Evolutionary conservation across 176 grass and related monocot species (phyloP).

Genomic region (Carex littledalei): DNA sequence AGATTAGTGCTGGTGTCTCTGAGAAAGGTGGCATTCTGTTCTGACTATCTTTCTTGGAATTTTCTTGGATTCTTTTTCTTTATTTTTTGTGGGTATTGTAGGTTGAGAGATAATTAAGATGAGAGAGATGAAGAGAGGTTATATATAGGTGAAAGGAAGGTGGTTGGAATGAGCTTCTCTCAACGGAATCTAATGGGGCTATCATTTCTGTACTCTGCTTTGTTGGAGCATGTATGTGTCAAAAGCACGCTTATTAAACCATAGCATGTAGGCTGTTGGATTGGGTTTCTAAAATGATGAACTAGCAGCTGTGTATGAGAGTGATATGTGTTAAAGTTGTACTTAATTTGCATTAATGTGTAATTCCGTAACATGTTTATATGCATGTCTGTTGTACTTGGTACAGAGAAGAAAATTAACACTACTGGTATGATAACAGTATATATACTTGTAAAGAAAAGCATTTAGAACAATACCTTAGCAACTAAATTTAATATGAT

Average conservation of each 20-base stretch:
- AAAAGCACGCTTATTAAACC: not conserved
- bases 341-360: not conserved
- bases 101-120: slow-evolving; percentile 30
- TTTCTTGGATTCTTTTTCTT: slow-evolving; percentile 11
- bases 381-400: not conserved
- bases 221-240: not conserved
- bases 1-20: slow-evolving; percentile 45
- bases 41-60: not conserved
- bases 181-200: slow-evolving; percentile 19
- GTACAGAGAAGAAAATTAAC: not conserved
- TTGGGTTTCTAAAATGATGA: not conserved
- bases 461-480: not conserved
- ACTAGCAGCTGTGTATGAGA: not conserved
- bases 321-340: not conserved
- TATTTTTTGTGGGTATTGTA: slow-evolving; percentile 14
- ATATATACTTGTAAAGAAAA: not conserved
- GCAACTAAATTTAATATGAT: no score
- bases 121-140: slow-evolving; percentile 28
- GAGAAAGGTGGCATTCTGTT: slow-evolving; percentile 56
- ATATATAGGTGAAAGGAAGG: slow-evolving; percentile 37
- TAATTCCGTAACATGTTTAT: not conserved
- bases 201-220: slow-evolving; percentile 16
- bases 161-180: slow-evolving; percentile 26
- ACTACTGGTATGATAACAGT: not conserved
- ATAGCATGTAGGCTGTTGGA: not conserved